Base-by-base conservation (phyloP, 352 stramenopile species). In the Phytophthora pistaciae region DNA sequence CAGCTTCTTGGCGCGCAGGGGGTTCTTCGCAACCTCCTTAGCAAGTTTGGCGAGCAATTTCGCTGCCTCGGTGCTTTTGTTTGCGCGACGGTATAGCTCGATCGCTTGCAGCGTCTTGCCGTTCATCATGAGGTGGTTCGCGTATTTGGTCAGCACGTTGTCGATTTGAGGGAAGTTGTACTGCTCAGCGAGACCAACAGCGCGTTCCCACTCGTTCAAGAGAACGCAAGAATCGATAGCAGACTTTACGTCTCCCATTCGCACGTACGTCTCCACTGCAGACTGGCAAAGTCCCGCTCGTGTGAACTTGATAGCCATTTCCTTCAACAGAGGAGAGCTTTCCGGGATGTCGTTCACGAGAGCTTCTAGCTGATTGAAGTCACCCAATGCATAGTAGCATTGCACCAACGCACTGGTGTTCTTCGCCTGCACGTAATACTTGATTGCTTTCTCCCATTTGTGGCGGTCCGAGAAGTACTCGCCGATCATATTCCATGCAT, bases 91-190 rank as follows among this genome's bases (percentile, higher is more conserved):
- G 61, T 97, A 98, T 1, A 99, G 79, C 76, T 98, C 95, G 56
- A 98, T 97, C 20, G 89, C 89, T 55, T 95, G 89, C 68, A 94
- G 83, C 0, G 85, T 96, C 56, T 98, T 94, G 27, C 90, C 91
- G 52, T 89, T 93, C 46, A 85, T 78, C 53, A 98, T 72, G 16
- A 98, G 74, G 38, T 97, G 81, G 21, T 79, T 92, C 8, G 91
- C 92, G 66, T 97, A 96, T 60, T 98, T 98, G 29, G 81, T 87
- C 6, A 99, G 64, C 9, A 98, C 81, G 56, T 96, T 96, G 72
- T 98, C 96, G 44, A 99, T 98, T 70, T 99, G 94, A 11, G 92
- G 92, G 61, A 97, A 99, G 63, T 97, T 85, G 79, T 98, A 91
- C 68, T 96, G 76, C 63, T 98, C 91, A 0, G 94, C 95, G 1